Base-by-base conservation (phyloP, 208 protist species). In the Lotmaria passim region DNA sequence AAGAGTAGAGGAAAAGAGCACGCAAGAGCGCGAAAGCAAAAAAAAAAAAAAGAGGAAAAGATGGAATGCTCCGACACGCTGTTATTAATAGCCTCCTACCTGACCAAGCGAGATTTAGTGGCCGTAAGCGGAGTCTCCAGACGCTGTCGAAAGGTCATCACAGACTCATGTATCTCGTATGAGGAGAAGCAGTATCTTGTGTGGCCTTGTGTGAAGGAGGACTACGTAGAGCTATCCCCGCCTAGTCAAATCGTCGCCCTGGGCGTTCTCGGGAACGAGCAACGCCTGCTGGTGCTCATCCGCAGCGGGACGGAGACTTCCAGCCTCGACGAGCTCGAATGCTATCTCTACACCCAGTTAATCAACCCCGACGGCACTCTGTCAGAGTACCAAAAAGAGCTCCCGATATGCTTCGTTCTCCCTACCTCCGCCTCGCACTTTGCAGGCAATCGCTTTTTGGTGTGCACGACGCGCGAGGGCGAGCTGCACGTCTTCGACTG, bases 11-110 rank as follows among this genome's bases (percentile, higher is more conserved):
- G n/a, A n/a, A n/a, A n/a, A n/a, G n/a, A n/a, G n/a, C n/a, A n/a
- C n/a, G n/a, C n/a, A n/a, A n/a, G n/a, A n/a, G n/a, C n/a, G n/a
- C n/a, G n/a, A n/a, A 14, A 21, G 2, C 6, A 51, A 23, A 51
- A 51, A 51, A 63, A 7, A 59, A 28, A 53, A 51, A 56, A 50
- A 57, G 30, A 52, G 10, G n/a, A 21, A 61, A 55, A n/a, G 33
- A 87, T 89, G 81, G 68, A 89, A n/a, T 86, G 82, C 62, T 34
- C 60, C 15, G 83, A 88, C 53, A 87, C 70, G 19, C 57, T 89
- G 36, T 43, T 62, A n/a, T 21, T 79, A 38, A 78, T 91, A 46
- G 87, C 70, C 64, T 80, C 78, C 3, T 91, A 76, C 66, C 50
- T 86, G 57, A 73, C 36, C 30, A 82, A 79, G 53, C 58, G 70